Percentiles rank a stretch among this genome's conserved stretches.
These are phyloP conservation scores for Hymenotorrendiella dingleyae DNA, from an alignment of 2,329 filamentous ascomycete genomes.

Conservation along the genomic window DNA sequence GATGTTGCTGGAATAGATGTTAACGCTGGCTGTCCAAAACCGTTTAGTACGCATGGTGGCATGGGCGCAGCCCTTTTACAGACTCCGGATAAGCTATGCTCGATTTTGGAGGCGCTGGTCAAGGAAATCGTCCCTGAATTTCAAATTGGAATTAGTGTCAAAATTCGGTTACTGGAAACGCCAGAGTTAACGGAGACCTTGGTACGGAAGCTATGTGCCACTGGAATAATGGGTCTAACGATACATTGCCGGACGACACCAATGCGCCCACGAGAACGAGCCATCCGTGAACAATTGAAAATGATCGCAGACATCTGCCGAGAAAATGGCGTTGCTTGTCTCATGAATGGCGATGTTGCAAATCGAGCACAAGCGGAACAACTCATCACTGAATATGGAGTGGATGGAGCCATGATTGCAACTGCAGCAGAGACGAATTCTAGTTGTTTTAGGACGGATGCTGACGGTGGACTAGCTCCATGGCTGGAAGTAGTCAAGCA, in stretches of 20 bases:
- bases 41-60: constrained; percentile 86
- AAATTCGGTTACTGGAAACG: constrained; percentile 83
- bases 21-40: constrained; percentile 97
- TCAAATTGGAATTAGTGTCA: constrained; percentile 91
- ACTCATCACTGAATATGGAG: constrained; percentile 73
- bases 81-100: constrained; percentile 75
- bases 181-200: constrained; percentile 69
- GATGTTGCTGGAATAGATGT: constrained; percentile 95
- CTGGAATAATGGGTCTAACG: constrained; percentile 87
- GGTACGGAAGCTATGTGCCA: constrained; percentile 72
- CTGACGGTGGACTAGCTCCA: constrained; percentile 61
- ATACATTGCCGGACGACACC: constrained; percentile 94
- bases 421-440: constrained; percentile 87
- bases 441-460: constrained; percentile 70
- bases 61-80: constrained; percentile 91
- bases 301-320: constrained; percentile 80
- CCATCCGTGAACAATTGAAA: constrained; percentile 76
- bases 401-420: constrained; percentile 95
- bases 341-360: constrained; percentile 93
- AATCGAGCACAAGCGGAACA: constrained; percentile 64
- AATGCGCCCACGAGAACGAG: constrained; percentile 86
- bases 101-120: constrained; percentile 80
- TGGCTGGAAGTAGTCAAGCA: constrained; percentile 75
- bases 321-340: constrained; percentile 79
- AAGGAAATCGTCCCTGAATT: constrained; percentile 69